Conservation (phyloP, 75 land plant genomes). For the Selaginella tamariscina region DNA sequence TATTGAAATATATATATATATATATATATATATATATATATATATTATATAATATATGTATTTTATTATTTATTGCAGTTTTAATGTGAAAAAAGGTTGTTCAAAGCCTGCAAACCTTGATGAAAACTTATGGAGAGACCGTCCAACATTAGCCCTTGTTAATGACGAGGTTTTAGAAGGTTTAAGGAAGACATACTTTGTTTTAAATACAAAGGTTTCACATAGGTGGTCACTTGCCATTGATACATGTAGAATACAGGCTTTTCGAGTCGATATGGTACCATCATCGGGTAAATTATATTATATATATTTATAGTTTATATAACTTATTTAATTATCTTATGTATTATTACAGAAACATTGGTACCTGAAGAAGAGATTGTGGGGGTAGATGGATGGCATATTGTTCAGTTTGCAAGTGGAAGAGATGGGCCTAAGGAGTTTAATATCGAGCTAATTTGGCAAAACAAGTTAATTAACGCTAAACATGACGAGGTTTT, state of each 20-base stretch:
- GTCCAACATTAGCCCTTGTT: conserved; percentile 41
- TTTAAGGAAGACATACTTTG: conserved; percentile 39
- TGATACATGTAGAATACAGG: conserved; percentile 40
- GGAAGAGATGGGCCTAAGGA: conserved; percentile 46
- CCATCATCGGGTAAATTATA: background rate
- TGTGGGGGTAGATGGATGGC: conserved; percentile 63
- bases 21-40: too few species aligned
- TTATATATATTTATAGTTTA: too few species aligned
- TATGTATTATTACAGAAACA: conserved; percentile 26
- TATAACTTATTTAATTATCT: too few species aligned
- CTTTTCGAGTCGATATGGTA: background rate
- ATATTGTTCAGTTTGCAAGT: conserved; percentile 55
- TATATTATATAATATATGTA: conserved; percentile 53
- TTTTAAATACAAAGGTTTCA: conserved; percentile 41
- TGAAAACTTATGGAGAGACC: conserved; percentile 26
- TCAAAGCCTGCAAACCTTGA: conserved; percentile 14
- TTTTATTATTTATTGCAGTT: conserved; percentile 24
- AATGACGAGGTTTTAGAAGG: conserved; percentile 25
- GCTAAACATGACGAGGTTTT: conserved; percentile 17
- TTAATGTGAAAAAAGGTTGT: conserved; percentile 18
- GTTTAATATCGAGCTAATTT: conserved; percentile 48
- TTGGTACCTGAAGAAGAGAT: conserved; percentile 44
- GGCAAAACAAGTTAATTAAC: conserved; percentile 27
- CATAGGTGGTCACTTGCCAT: conserved; percentile 70
- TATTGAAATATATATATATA: too few species aligned